Conservation (phyloP, 2,329 filamentous ascomycete genomes). For the Macrophomina phaseolina region DNA sequence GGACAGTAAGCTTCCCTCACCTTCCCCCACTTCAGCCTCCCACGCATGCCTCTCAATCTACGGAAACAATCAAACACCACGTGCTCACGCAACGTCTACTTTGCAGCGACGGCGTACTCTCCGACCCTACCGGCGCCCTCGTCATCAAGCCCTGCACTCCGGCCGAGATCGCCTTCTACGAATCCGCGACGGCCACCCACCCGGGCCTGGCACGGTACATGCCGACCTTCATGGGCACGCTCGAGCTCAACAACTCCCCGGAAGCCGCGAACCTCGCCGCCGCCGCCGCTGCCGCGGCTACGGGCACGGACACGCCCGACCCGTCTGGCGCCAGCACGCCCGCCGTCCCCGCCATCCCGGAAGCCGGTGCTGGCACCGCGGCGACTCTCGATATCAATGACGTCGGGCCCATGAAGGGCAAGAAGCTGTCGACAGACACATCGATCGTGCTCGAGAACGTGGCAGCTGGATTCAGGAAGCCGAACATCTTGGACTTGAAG, state of each 20-base stretch:
- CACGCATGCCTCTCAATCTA: background rate
- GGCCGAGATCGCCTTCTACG: constrained; percentile 88
- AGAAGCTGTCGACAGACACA: constrained; percentile 74
- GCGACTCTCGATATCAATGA: constrained; percentile 32
- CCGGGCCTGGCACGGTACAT: constrained; percentile 79
- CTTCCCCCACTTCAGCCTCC: constrained; percentile 17
- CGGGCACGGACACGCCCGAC: constrained; percentile 34
- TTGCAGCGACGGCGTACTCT: constrained; percentile 84
- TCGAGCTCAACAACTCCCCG: constrained; percentile 66
- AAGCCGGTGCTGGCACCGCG: constrained; percentile 31
- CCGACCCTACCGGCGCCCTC: constrained; percentile 79
- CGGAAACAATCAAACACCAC: background rate
- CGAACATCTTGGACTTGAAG: constrained; percentile 94
- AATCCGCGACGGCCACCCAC: constrained; percentile 69
- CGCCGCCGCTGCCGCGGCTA: constrained; percentile 37
- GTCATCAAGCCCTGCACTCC: constrained; percentile 94
- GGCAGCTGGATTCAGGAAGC: constrained; percentile 77
- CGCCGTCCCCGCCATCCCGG: constrained; percentile 10
- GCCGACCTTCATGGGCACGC: constrained; percentile 81
- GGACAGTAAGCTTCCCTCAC: constrained; percentile 70
- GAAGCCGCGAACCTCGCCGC: constrained; percentile 30
- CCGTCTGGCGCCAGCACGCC: constrained; percentile 7
- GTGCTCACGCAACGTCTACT: background rate
- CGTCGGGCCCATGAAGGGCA: constrained; percentile 56
- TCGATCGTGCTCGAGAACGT: constrained; percentile 88